Evolutionary conservation across 2,329 filamentous ascomycete species (phyloP).

Genomic region (Fusarium sp.): DNA sequence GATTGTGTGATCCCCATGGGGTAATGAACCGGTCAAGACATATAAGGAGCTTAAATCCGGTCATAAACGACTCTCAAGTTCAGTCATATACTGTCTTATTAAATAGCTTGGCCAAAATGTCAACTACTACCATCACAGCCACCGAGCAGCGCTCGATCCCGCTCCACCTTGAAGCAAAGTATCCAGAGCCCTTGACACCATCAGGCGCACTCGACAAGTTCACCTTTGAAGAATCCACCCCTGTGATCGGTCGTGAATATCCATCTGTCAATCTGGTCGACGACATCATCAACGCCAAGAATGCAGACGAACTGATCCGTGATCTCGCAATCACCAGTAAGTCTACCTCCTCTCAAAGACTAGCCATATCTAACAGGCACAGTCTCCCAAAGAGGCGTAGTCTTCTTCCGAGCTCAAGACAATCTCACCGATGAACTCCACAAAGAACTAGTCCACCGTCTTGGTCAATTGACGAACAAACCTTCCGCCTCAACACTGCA

Average conservation of each 20-base stretch:
- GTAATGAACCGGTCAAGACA: rapidly evolving
- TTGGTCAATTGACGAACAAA: constrained; percentile 70
- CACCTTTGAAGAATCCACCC: constrained; percentile 51
- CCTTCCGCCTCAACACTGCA: constrained; percentile 68
- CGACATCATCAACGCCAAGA: constrained; percentile 55
- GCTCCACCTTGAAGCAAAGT: background rate
- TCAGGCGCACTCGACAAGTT: constrained; percentile 29
- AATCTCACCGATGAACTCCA: constrained; percentile 67
- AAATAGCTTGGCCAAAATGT: background rate
- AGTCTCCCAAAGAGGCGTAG: constrained; percentile 72
- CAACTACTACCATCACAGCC: constrained; percentile 1
- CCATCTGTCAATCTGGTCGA: constrained; percentile 62
- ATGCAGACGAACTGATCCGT: constrained; percentile 66
- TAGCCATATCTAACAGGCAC: rapidly evolving
- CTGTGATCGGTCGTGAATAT: constrained; percentile 67
- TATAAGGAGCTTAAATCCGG: background rate
- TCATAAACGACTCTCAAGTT: rapidly evolving
- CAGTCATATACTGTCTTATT: no score
- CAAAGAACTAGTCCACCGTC: constrained; percentile 67
- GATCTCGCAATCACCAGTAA: constrained; percentile 71
- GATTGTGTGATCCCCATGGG: constrained; percentile 9
- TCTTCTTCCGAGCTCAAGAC: constrained; percentile 72
- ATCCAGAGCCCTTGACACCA: constrained; percentile 1
- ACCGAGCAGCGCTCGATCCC: constrained; percentile 16
- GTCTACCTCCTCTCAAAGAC: no score